These are phyloP conservation scores for Polyplosphaeria fusca DNA, from an alignment of 495 filamentous ascomycete genomes.

Conservation along the genomic window DNA sequence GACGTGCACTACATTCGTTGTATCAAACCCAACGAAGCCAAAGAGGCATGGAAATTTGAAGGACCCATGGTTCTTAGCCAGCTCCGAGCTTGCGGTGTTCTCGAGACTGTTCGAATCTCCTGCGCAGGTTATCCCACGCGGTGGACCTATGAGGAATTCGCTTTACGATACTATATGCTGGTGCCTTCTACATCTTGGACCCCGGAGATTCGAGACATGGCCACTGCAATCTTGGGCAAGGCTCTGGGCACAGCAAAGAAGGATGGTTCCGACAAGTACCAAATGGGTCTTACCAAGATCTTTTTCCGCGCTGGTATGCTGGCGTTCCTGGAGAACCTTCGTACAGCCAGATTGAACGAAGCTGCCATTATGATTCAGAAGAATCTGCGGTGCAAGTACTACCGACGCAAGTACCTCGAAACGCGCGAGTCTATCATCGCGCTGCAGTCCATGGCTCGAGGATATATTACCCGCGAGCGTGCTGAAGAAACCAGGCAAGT, in stretches of 20 bases:
- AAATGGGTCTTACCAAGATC: slow-evolving; percentile 94
- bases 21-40: slow-evolving; percentile 98
- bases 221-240: slow-evolving; percentile 82
- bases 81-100: slow-evolving; percentile 94
- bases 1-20: slow-evolving; percentile 99
- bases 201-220: slow-evolving; percentile 88
- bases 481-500: slow-evolving; percentile 77
- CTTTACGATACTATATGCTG: slow-evolving; percentile 96
- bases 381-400: slow-evolving; percentile 93
- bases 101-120: slow-evolving; percentile 97
- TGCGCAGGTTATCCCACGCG: slow-evolving; percentile 96
- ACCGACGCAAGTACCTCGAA: slow-evolving; percentile 86
- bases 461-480: slow-evolving; percentile 67
- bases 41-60: slow-evolving; percentile 96
- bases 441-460: slow-evolving; percentile 72
- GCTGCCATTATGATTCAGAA: slow-evolving; percentile 99
- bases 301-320: slow-evolving; percentile 99
- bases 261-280: slow-evolving; percentile 89
- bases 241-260: slow-evolving; percentile 76
- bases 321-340: slow-evolving; percentile 90
- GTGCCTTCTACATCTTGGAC: slow-evolving; percentile 90
- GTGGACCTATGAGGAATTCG: slow-evolving; percentile 99
- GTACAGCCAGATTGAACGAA: slow-evolving; percentile 83
- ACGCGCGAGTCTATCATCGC: slow-evolving; percentile 75
- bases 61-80: slow-evolving; percentile 99